phyloP scores from a whole-genome alignment of 2,329 filamentous ascomycete species.

The Cladosporium colombiae region DNA sequence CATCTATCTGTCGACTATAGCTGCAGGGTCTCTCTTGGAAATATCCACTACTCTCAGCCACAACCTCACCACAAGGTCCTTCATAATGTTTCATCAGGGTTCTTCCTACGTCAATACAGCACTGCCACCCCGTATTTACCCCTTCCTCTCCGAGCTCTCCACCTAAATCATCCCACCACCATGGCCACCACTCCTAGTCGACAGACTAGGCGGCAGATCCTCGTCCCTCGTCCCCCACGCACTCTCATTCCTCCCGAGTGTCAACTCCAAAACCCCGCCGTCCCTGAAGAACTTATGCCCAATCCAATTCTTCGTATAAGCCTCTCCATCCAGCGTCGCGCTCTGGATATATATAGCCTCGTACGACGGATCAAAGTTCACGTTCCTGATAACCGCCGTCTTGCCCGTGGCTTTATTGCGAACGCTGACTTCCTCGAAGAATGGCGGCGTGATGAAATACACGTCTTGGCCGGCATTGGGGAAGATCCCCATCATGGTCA shows the following conservation, averaged over 20 bases:
- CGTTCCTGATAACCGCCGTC: slow-evolving; percentile 44
- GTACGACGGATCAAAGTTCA: slow-evolving; percentile 46
- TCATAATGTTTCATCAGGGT: background rate
- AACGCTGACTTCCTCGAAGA: slow-evolving; percentile 46
- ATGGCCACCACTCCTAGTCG: slow-evolving; percentile 18
- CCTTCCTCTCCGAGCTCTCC: background rate
- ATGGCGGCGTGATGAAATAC: slow-evolving; percentile 50
- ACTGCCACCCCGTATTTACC: background rate
- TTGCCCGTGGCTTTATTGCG: slow-evolving; percentile 44
- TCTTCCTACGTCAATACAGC: background rate
- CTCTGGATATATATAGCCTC: slow-evolving; percentile 48
- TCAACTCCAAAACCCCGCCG: slow-evolving; percentile 47
- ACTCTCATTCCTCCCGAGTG: slow-evolving; percentile 45
- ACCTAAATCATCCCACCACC: background rate
- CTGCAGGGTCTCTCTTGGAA: background rate
- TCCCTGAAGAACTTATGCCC: slow-evolving; percentile 47
- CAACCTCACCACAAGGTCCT: background rate
- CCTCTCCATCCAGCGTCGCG: slow-evolving; percentile 44
- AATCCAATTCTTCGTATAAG: slow-evolving; percentile 49
- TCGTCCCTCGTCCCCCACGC: slow-evolving; percentile 45
- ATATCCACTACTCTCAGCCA: background rate
- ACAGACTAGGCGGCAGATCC: slow-evolving; percentile 46
- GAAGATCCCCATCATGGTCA: slow-evolving; percentile 49
- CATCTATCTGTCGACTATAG: background rate
- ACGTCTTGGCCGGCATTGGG: slow-evolving; percentile 52